Base-by-base conservation (phyloP, 169 alveolate genomes). In the Babesia ovata region DNA sequence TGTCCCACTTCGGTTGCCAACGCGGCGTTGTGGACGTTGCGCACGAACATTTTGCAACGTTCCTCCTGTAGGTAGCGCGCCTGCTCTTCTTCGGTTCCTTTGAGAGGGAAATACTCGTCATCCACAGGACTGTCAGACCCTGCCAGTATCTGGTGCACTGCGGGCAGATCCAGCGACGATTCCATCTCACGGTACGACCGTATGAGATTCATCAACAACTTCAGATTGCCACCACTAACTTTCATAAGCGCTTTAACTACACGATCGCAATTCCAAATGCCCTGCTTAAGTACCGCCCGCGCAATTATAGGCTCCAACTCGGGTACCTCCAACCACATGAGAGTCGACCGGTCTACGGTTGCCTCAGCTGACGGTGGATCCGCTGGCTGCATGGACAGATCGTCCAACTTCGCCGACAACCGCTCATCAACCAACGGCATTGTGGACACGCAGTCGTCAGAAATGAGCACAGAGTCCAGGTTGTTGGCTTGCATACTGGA, bases 61-160 rank as follows among this genome's bases (percentile, higher is more conserved):
- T 82, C 89, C 46, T 63, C 79, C 42, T 45, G 59, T 45, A 73
- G 69, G 44, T 82, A 82, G 21, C 19, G 24, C 26, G 36, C 59
- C 69, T 73, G 84, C 17, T 73, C 78, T 21, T 82, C 81, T 19
- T 28, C 29, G n/a, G 69, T 49, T 17, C 50, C 70, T 29, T 63
- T 61, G 24, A 82, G 50, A 9, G 89, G 89, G 75, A 73, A 82
- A 62, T 59, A 82, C 54, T 82, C 89, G 42, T 82, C 89, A 42
- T 82, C 85, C 7, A 82, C 85, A 22, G 67, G 59, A 72, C 70
- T 65, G 26, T 66, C 45, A 9, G 87, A 79, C 3, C 87, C 87
- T 0, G 87, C 74, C 33, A 79, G 87, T 14, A 79, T 79, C 42
- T 79, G 74, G 21, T 79, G 81, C 14, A 79, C 83, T 0, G 87